Evolutionary conservation across 768 basidiomycete genomes (phyloP), one percentile per base, ranked within the genome.

Genomic region (Tricholoma sp.): DNA sequence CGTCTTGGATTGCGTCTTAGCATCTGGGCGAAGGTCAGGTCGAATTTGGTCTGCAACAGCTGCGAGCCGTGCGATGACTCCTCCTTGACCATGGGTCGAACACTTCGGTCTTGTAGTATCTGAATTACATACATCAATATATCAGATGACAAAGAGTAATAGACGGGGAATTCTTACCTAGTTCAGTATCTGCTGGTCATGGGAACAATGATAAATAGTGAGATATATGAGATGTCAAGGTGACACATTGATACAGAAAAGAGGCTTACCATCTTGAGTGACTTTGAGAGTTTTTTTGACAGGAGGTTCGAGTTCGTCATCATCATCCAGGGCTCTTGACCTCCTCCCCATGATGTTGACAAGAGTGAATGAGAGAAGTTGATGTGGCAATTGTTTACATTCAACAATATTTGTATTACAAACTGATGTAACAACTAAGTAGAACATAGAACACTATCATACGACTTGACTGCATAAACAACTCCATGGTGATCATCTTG

Each of bases 371-470:
- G 29, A 47, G 44, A 45, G 29, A 45, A 4, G 24, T 45, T n/a
- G n/a, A n/a, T n/a, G n/a, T n/a, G n/a, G n/a, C n/a, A 47, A 47
- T 47, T 47, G 44, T 47, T 47, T 47, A 47, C 44, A 47, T 47
- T 29, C 24, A 47, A 47, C 44, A 47, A 47, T 11, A 47, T 47
- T 47, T 47, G 44, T 47, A 28, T 47, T 47, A 47, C 44, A 47
- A 47, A 45, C 11, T 28, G 24, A 47, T 47, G 44, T 47, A 47
- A 28, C 44, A 42, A 42, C 41, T 42, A n/a, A 42, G 41, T 42
- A 42, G 41, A n/a, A 42, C 33, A 34, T 39, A 39, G n/a, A 5
- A 39, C n/a, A 17, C 39, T 39, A 39, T 39, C 2, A 39, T 47
- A 29, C 9, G 24, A 47, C 44, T n/a, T n/a, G n/a, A n/a, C n/a